These are phyloP conservation scores for Cytidiella melzeri DNA, from an alignment of 768 basidiomycete species.

Conservation along the genomic window DNA sequence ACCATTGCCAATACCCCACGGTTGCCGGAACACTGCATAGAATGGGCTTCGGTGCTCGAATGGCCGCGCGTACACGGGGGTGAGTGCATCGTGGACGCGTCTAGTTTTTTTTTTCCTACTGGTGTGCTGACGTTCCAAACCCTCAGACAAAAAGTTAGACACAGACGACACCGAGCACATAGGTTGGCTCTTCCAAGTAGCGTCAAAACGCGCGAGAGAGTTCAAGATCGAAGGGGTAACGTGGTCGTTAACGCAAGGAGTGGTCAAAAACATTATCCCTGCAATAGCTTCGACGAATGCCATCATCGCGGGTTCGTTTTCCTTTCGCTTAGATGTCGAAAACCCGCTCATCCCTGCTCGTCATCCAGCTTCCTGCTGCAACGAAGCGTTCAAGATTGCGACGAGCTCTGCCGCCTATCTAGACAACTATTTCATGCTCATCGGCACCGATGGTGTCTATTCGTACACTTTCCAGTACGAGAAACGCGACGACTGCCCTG, in stretches of 20 bases:
- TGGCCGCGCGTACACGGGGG: slow-evolving; percentile 95
- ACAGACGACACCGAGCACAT: slow-evolving; percentile 98
- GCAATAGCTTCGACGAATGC: slow-evolving; percentile 99
- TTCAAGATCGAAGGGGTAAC: slow-evolving; percentile 99
- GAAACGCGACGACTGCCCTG: slow-evolving; percentile 88
- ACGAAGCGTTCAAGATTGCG: slow-evolving; percentile 98
- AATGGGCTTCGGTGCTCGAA: slow-evolving; percentile 98
- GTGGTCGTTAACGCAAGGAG: slow-evolving; percentile 95
- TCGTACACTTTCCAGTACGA: slow-evolving; percentile 97
- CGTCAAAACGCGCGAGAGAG: slow-evolving; percentile 78
- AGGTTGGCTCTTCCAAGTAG: slow-evolving; percentile 82
- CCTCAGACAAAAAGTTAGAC: slow-evolving; percentile 87
- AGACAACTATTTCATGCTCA: slow-evolving; percentile 98
- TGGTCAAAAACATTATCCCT: slow-evolving; percentile 99
- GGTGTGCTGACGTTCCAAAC: not conserved
- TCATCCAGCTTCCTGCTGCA: slow-evolving; percentile 84
- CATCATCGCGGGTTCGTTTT: slow-evolving; percentile 78
- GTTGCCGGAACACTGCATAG: slow-evolving; percentile 97
- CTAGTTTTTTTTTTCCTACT: not conserved
- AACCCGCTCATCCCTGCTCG: not conserved
- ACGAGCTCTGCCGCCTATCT: slow-evolving; percentile 91
- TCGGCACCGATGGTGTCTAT: slow-evolving; percentile 94
- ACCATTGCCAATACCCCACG: slow-evolving; percentile 99
- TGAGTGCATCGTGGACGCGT: slow-evolving; percentile 33
- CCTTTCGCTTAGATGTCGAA: not conserved